Conservation (phyloP, 768 basidiomycete genomes). For the Suillus lakei region DNA sequence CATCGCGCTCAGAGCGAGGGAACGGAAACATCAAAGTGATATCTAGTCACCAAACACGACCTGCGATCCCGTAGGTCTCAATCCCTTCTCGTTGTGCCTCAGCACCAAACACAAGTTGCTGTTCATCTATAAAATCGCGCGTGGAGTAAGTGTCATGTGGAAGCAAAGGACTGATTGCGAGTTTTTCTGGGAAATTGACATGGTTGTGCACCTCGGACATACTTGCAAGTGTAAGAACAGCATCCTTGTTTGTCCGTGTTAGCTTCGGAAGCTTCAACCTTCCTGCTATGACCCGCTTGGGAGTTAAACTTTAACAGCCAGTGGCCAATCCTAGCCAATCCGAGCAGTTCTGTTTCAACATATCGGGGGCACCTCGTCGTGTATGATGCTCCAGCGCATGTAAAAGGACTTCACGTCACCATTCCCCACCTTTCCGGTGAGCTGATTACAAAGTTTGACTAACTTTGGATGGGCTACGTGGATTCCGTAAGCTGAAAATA, state of each 20-base stretch:
- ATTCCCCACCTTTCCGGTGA: too few relatives aligned
- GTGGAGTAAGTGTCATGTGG: neutral
- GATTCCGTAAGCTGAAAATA: too few relatives aligned
- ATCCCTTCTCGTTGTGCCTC: slow-evolving; percentile 63
- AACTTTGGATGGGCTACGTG: too few relatives aligned
- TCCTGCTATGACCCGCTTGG: too few relatives aligned
- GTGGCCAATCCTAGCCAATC: too few relatives aligned
- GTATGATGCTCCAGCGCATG: too few relatives aligned
- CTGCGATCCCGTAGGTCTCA: slow-evolving; percentile 78
- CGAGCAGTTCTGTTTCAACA: too few relatives aligned
- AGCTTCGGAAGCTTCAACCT: neutral
- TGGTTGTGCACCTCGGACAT: neutral
- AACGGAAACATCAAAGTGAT: slow-evolving; percentile 16
- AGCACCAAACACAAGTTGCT: slow-evolving; percentile 29
- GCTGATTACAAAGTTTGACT: too few relatives aligned
- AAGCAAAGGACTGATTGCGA: neutral
- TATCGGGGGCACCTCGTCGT: too few relatives aligned
- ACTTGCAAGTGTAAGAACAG: neutral
- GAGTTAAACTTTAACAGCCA: too few relatives aligned
- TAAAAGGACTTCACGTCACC: too few relatives aligned
- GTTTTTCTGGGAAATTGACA: slow-evolving; percentile 2
- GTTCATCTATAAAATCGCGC: too few relatives aligned
- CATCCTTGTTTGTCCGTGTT: slow-evolving; percentile 1
- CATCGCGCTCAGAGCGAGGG: slow-evolving; percentile 11
- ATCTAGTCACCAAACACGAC: slow-evolving; percentile 73